phyloP scores from a whole-genome alignment of 2,329 filamentous ascomycete species.

The Fusarium xylarioides region DNA sequence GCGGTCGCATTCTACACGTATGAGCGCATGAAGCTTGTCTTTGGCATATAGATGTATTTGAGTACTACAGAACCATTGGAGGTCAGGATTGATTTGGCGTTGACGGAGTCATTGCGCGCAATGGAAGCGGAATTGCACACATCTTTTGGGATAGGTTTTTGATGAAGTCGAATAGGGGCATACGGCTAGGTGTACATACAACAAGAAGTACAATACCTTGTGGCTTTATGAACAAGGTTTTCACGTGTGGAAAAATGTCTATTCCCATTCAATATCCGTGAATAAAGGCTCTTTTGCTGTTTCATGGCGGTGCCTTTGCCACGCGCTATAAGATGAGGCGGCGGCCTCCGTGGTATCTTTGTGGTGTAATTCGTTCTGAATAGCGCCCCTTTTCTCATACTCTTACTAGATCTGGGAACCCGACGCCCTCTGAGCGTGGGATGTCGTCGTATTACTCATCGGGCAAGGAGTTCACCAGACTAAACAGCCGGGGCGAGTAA shows the following conservation, averaged over 20 bases:
- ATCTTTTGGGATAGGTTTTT: conserved; percentile 19
- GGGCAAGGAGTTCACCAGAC: background rate
- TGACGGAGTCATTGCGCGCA: conserved; percentile 32
- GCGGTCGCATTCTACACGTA: conserved; percentile 76
- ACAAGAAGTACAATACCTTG: conserved; percentile 4
- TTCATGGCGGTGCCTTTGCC: conserved; percentile 6
- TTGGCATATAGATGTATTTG: conserved; percentile 66
- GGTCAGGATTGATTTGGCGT: conserved; percentile 34
- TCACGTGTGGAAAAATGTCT: conserved; percentile 3
- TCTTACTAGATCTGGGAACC: conserved; percentile 25
- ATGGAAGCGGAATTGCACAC: conserved; percentile 23
- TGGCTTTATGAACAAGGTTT: background rate
- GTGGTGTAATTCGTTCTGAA: background rate
- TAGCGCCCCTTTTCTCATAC: background rate
- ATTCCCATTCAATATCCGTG: conserved; percentile 2
- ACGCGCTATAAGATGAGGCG: conserved; percentile 7
- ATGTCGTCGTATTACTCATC: conserved; percentile 26
- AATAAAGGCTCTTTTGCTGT: background rate
- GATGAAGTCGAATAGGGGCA: conserved; percentile 5
- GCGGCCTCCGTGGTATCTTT: background rate
- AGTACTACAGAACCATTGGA: conserved; percentile 4
- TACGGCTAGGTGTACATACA: conserved; percentile 21
- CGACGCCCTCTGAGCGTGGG: background rate
- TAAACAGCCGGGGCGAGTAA: background rate
- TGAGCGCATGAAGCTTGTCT: conserved; percentile 68